Conservation (phyloP, 2,329 filamentous ascomycete genomes). For the Aureobasidium sp. region DNA sequence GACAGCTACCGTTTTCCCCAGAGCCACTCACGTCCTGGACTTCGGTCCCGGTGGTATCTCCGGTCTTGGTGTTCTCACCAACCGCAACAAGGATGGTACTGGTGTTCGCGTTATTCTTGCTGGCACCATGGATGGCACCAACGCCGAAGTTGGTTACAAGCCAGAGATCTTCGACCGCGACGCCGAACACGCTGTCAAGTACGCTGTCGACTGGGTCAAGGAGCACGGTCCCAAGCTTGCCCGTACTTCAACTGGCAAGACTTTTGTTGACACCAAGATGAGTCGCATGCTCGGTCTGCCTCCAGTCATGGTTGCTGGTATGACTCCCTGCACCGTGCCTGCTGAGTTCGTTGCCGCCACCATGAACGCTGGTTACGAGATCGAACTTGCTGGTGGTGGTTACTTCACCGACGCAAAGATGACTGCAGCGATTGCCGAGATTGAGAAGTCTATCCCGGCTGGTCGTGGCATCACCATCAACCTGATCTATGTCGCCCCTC, state of each 20-base stretch:
- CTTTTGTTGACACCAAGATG: conserved; percentile 96
- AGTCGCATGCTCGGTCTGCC: conserved; percentile 77
- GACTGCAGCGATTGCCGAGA: conserved; percentile 75
- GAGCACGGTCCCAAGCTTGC: conserved; percentile 90
- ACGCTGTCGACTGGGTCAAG: conserved; percentile 95
- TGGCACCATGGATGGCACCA: conserved; percentile 84
- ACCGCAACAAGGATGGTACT: conserved; percentile 98
- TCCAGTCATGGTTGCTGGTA: conserved; percentile 84
- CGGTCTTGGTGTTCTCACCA: conserved; percentile 89
- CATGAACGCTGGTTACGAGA: conserved; percentile 92
- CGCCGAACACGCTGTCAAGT: conserved; percentile 88
- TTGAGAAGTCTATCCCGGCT: conserved; percentile 74
- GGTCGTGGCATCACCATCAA: conserved; percentile 86
- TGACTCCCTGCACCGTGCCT: conserved; percentile 84
- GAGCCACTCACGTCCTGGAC: conserved; percentile 89
- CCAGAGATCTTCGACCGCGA: conserved; percentile 95
- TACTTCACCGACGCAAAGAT: conserved; percentile 80
- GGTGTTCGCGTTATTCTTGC: conserved; percentile 94
- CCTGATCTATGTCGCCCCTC: conserved; percentile 83
- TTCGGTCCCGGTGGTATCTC: conserved; percentile 97
- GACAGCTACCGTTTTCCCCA: conserved; percentile 81
- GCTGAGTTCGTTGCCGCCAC: conserved; percentile 90
- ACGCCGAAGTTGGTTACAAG: conserved; percentile 92
- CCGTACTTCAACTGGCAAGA: conserved; percentile 81
- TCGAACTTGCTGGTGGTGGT: conserved; percentile 82